Evolutionary conservation across 192 early-diverging fungal genomes (phyloP).

Genomic region (Rhizoclosmatium globosum): DNA sequence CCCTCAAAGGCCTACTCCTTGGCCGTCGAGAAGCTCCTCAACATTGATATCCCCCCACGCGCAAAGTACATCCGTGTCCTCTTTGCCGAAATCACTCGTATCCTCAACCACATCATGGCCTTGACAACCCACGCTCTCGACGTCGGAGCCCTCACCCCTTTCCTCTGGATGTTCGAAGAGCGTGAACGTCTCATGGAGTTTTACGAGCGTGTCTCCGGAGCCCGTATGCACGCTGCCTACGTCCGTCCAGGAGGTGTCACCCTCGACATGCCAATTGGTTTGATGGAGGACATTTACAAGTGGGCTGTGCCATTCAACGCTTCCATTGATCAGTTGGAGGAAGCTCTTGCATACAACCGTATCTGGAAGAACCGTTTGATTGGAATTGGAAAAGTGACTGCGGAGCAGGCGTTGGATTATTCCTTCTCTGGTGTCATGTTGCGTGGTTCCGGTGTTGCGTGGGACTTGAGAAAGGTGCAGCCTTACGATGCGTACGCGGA

Average conservation of each 20-base stretch:
- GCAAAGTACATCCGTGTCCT: constrained; percentile 95
- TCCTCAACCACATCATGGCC: constrained; percentile 99
- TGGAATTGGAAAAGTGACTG: constrained; percentile 86
- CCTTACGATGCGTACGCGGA: constrained; percentile 97
- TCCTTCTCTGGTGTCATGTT: constrained; percentile 96
- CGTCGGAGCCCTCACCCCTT: constrained; percentile 97
- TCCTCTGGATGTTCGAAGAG: constrained; percentile 99
- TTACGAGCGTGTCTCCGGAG: constrained; percentile 98
- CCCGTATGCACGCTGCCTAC: constrained; percentile 97
- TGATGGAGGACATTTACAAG: constrained; percentile 94
- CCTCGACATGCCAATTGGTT: constrained; percentile 89
- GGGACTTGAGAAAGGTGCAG: constrained; percentile 92
- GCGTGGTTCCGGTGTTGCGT: constrained; percentile 90
- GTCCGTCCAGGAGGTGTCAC: constrained; percentile 96
- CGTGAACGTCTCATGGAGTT: constrained; percentile 99
- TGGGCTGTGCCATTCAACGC: constrained; percentile 93
- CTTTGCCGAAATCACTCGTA: constrained; percentile 97
- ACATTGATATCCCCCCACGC: constrained; percentile 93
- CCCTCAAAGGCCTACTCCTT: constrained; percentile 86
- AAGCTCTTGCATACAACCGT: constrained; percentile 90
- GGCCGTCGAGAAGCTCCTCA: constrained; percentile 97
- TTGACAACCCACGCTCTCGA: constrained; percentile 96
- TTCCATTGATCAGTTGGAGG: constrained; percentile 94
- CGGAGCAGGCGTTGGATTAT: constrained; percentile 89
- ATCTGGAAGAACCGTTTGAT: constrained; percentile 93